A percentile compares a stretch with the other conserved stretches of the same genome.
These are phyloP conservation scores for Microbotryum scabiosae DNA, from an alignment of 1,284 basidiomycete species.

Conservation along the genomic window DNA sequence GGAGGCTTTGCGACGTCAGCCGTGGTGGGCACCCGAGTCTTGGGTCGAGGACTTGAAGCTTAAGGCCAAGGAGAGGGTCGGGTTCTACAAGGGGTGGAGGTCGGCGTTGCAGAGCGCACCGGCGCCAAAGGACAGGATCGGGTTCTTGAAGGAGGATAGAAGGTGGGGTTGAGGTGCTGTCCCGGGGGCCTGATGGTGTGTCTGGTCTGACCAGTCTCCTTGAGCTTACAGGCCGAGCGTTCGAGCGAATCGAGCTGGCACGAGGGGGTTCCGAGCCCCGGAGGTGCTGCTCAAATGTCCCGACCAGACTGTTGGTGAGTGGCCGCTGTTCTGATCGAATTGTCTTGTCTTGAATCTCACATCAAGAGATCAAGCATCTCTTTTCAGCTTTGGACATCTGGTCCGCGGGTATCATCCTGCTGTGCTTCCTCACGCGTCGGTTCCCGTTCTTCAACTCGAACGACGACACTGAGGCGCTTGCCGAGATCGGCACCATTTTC, in stretches of 20 bases:
- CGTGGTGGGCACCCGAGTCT: conserved; percentile 13
- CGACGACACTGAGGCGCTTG: conserved; percentile 88
- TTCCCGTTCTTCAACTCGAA: conserved; percentile 93
- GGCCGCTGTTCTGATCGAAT: background rate
- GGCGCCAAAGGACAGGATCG: conserved; percentile 38
- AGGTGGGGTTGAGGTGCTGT: conserved; percentile 30
- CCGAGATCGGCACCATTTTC: conserved; percentile 87
- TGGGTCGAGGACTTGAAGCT: conserved; percentile 14
- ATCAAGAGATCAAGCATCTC: background rate
- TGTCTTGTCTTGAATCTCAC: too few relatives aligned
- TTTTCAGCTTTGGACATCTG: conserved; percentile 83
- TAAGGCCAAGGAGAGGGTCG: conserved; percentile 31
- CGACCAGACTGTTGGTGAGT: conserved; percentile 79
- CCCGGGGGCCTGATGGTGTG: background rate
- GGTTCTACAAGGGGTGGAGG: conserved; percentile 22
- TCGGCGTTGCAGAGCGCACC: conserved; percentile 45
- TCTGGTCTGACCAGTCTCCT: background rate
- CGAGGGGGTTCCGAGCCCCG: conserved; percentile 90
- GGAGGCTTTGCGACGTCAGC: conserved; percentile 1
- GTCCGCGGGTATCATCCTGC: conserved; percentile 85
- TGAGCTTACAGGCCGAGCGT: conserved; percentile 52
- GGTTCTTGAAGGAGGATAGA: conserved; percentile 43
- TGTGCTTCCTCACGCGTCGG: conserved; percentile 85
- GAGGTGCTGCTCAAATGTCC: conserved; percentile 94
- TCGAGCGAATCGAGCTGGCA: conserved; percentile 94